Percentiles rank a stretch among this genome's conserved stretches.
These are phyloP conservation scores for Zygosaccharomyces sapae DNA, from an alignment of 1,139 yeast genomes.

Conservation along the genomic window DNA sequence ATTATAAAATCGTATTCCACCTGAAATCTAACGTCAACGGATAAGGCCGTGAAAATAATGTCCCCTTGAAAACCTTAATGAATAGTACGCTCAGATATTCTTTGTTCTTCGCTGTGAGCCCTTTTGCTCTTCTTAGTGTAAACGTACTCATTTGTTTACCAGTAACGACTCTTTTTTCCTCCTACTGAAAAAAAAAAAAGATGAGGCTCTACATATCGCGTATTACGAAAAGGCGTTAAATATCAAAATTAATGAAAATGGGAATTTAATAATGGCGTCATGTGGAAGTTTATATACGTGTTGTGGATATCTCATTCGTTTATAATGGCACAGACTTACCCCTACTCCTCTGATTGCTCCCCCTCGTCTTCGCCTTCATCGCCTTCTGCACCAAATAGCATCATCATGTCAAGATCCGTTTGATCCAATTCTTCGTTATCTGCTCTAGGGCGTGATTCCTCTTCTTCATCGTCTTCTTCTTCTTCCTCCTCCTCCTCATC, in stretches of 20 bases:
- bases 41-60: not conserved
- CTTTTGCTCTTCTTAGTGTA: conserved; percentile 5
- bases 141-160: conserved; percentile 6
- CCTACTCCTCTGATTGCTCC: not conserved
- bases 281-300: not conserved
- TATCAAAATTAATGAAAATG: conserved; percentile 1
- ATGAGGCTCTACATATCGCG: not conserved
- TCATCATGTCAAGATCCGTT: conserved; percentile 38
- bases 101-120: not conserved
- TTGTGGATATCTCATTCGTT: not conserved
- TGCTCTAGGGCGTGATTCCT: conserved; percentile 17
- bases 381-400: conserved; percentile 37
- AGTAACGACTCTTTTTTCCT: not conserved
- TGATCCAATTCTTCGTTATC: conserved; percentile 29
- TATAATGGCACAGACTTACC: not conserved
- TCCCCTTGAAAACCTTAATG: conserved; percentile 1
- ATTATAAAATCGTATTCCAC: not conserved
- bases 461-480: conserved; percentile 31
- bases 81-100: not conserved
- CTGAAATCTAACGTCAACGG: not conserved
- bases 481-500: conserved; percentile 31
- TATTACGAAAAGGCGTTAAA: not conserved
- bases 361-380: conserved; percentile 22
- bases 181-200: conserved; percentile 3
- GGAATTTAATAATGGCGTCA: not conserved